phyloP scores from a whole-genome alignment of 805 yeast species.

The Zygoascus flipseniorum region DNA sequence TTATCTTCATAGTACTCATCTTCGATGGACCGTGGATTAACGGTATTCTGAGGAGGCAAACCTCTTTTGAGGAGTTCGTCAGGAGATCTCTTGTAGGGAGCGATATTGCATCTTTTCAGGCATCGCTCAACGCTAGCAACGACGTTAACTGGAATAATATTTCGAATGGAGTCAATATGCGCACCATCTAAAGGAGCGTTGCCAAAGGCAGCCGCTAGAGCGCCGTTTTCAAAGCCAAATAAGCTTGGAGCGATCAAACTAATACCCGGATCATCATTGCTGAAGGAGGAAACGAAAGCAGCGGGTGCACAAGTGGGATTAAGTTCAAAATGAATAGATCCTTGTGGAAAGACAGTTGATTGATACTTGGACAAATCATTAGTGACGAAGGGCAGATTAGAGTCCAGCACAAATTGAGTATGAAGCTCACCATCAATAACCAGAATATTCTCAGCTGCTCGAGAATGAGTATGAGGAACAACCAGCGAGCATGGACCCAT shows the following conservation, averaged over 20 bases:
- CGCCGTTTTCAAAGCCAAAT: slow-evolving; percentile 1
- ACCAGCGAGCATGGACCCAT: slow-evolving; percentile 16
- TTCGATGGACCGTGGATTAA: not conserved
- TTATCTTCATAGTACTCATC: slow-evolving; percentile 1
- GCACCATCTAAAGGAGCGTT: slow-evolving; percentile 4
- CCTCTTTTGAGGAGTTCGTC: slow-evolving; percentile 1
- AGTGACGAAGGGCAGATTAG: slow-evolving; percentile 9
- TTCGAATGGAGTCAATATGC: slow-evolving; percentile 1
- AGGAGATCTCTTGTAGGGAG: not conserved
- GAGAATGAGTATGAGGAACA: slow-evolving; percentile 13
- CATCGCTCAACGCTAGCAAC: slow-evolving; percentile 5
- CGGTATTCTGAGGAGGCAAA: not conserved
- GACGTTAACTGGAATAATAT: slow-evolving; percentile 1
- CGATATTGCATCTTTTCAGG: not conserved
- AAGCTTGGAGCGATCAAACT: slow-evolving; percentile 8
- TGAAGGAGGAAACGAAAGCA: slow-evolving; percentile 10
- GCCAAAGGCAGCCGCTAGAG: slow-evolving; percentile 7
- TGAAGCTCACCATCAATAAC: slow-evolving; percentile 12
- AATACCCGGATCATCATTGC: slow-evolving; percentile 18
- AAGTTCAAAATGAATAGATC: slow-evolving; percentile 15
- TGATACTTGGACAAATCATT: slow-evolving; percentile 9
- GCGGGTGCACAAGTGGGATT: slow-evolving; percentile 17
- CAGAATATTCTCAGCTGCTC: slow-evolving; percentile 14
- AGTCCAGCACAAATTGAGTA: slow-evolving; percentile 13
- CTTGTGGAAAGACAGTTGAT: slow-evolving; percentile 16